A percentile compares a stretch with the other conserved stretches of the same genome.
Conservation (phyloP, 495 filamentous ascomycete species). For the Neurospora sp. region DNA sequence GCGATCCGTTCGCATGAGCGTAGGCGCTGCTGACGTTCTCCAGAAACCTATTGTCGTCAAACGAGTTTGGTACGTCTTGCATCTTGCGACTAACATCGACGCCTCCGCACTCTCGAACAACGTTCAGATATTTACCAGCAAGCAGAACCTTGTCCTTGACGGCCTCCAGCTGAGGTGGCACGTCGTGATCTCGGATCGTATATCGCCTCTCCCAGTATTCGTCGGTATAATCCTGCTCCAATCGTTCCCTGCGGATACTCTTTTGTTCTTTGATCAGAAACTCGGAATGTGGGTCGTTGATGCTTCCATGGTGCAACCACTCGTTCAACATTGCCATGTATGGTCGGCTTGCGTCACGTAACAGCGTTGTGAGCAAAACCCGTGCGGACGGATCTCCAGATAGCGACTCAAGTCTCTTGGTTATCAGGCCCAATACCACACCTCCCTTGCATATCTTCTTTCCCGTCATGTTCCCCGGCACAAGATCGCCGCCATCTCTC, state of each 20-base stretch:
- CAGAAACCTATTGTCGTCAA: constrained; percentile 81
- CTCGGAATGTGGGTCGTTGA: constrained; percentile 87
- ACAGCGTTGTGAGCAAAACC: constrained; percentile 62
- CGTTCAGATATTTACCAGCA: constrained; percentile 95
- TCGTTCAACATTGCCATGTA: constrained; percentile 99
- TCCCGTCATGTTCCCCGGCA: constrained; percentile 64
- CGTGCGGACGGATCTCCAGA: constrained; percentile 87
- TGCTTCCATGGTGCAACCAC: constrained; percentile 93
- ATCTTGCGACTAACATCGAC: constrained; percentile 88
- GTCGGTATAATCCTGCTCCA: constrained; percentile 95
- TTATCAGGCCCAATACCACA: constrained; percentile 73
- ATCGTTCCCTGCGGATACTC: constrained; percentile 78
- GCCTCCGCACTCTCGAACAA: constrained; percentile 92
- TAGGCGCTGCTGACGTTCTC: constrained; percentile 95
- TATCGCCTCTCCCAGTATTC: constrained; percentile 99
- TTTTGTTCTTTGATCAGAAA: constrained; percentile 94
- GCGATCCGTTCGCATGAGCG: constrained; percentile 85
- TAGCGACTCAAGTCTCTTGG: constrained; percentile 73
- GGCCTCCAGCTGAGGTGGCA: constrained; percentile 84
- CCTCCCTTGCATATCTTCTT: constrained; percentile 95
- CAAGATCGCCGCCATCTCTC: constrained; percentile 71
- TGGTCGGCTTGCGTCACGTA: constrained; percentile 81
- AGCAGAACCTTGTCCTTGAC: constrained; percentile 91
- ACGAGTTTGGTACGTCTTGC: constrained; percentile 77
- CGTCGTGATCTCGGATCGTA: constrained; percentile 79